Base-by-base conservation (phyloP, 805 yeast genomes). In the Lipomyces japonicus region DNA sequence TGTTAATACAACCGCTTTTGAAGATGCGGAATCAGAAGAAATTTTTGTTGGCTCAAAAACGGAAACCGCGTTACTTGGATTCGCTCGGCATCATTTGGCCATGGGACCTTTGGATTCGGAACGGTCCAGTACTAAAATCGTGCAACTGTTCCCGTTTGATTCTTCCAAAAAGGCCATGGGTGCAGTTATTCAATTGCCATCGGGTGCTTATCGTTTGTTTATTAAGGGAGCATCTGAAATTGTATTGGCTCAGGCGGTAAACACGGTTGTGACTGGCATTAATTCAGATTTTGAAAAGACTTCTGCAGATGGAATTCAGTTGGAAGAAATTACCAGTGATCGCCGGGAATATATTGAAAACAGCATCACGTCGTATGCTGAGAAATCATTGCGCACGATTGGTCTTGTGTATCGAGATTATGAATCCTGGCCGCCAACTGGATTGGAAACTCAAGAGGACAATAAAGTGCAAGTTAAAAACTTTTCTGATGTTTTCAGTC, bases 161-260 rank as follows among this genome's bases (percentile, higher is more conserved):
- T 86, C 95, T 51, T 75, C 86, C 2, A 76, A 95, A 62, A 93
- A 93, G 71, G 93, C 95, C 91, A 87, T 95, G 62, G 95, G 93
- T 38, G 69, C 88, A 19, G 82, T 89, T 4, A 75, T 83, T 44
- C 74, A 75, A 46, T 67, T 70, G 12, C 74, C 74, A 7, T 73
- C 71, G 16, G 64, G 61, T 30, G 44, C 50, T 16, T 83, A 68
- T 65, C 75, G 93, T 49, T 71, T 88, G 46, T 82, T 77, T 56
- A 71, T 86, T 50, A 93, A 93, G 71, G 98, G 99, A 56, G 98
- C 98, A 1, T 90, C 97, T 1, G 99, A 93, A 69, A 78, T 93
- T 53, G 76, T 93, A 12, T 75, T 85, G 56, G 73, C 75, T 21
- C 71, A 76, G 60, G 44, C 56, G 6, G 23, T 41, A 2, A 32